Conservation (phyloP, 257 asterid species). For the Solanum sparsipilum region DNA sequence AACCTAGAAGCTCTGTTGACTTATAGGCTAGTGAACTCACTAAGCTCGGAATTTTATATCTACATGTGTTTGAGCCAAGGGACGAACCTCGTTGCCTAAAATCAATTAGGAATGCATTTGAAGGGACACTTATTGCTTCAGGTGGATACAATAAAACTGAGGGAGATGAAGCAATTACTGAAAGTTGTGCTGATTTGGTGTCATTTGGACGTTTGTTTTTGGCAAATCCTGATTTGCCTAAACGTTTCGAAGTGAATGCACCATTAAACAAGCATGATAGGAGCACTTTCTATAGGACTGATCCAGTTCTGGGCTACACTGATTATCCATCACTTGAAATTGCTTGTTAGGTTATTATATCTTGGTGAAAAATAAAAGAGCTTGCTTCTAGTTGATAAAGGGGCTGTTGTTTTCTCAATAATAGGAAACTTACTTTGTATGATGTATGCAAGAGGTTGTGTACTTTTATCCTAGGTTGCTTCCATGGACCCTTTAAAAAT, state of each 20-base stretch:
- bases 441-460: not conserved
- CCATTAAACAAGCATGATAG: not conserved
- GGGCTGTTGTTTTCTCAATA: not conserved
- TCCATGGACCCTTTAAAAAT: not conserved
- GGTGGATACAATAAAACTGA: not conserved
- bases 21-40: conserved; percentile 12
- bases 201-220: not conserved
- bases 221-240: not conserved
- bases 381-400: not conserved
- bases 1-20: conserved; percentile 56
- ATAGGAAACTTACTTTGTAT: not conserved
- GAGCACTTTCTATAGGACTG: not conserved
- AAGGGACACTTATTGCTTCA: not conserved
- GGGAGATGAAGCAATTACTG: not conserved
- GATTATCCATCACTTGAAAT: not conserved
- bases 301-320: not conserved
- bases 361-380: not conserved
- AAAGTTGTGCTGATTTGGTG: not conserved
- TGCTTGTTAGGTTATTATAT: not conserved
- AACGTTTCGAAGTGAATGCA: not conserved
- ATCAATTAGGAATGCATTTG: not conserved
- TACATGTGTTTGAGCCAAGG: conserved; percentile 41
- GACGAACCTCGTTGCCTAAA: not conserved
- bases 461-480: not conserved
- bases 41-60: conserved; percentile 26